These are phyloP conservation scores for Metschnikowia lochheadii DNA, from an alignment of 805 yeast genomes.

Conservation along the genomic window DNA sequence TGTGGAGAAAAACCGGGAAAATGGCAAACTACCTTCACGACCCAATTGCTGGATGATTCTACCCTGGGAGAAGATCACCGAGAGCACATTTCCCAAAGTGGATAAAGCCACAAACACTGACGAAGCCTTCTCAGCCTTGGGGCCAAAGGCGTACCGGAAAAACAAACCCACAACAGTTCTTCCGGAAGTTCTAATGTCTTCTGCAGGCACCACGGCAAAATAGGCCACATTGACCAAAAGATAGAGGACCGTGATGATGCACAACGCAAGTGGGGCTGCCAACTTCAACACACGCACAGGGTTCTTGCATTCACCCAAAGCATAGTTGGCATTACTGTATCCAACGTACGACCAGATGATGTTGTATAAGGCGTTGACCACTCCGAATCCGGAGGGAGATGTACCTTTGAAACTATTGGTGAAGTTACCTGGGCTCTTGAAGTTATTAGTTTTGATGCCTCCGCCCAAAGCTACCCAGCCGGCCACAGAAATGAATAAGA, in stretches of 20 bases:
- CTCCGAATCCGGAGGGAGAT: constrained; percentile 59
- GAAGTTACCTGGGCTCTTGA: constrained; percentile 56
- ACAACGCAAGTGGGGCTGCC: constrained; percentile 74
- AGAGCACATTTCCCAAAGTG: constrained; percentile 77
- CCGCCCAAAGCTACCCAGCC: constrained; percentile 86
- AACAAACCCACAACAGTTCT: constrained; percentile 72
- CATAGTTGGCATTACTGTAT: constrained; percentile 78
- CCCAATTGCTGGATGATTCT: constrained; percentile 77
- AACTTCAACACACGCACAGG: constrained; percentile 64
- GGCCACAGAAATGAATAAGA: constrained; percentile 63
- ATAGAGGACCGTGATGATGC: constrained; percentile 59
- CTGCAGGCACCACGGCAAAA: constrained; percentile 75
- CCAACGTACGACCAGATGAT: constrained; percentile 85
- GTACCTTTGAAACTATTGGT: constrained; percentile 52
- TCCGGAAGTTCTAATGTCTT: constrained; percentile 55
- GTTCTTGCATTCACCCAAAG: constrained; percentile 72
- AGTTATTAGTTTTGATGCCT: constrained; percentile 48
- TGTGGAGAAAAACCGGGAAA: constrained; percentile 64
- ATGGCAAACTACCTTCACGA: constrained; percentile 77
- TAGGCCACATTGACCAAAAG: constrained; percentile 76
- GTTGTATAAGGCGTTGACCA: constrained; percentile 72
- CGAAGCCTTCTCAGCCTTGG: constrained; percentile 64
- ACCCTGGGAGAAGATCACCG: constrained; percentile 79
- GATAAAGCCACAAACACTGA: constrained; percentile 77
- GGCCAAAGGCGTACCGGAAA: constrained; percentile 68